Evolutionary conservation across 345 rosid species (phyloP), one percentile per base, ranked within the genome.

Genomic region (Balakata baccata): DNA sequence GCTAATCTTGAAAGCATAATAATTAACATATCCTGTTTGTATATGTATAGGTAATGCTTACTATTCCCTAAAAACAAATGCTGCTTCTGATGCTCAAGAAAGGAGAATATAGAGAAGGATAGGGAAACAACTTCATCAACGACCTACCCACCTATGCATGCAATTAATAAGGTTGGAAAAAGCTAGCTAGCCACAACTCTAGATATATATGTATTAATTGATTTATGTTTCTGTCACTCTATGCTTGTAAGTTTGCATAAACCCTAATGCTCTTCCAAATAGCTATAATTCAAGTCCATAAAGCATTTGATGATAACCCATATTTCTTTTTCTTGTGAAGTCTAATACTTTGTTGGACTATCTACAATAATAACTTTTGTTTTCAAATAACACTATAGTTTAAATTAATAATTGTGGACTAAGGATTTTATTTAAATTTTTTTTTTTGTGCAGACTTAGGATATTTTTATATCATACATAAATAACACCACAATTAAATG

Each of bases 201-300:
- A n/a, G n/a, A n/a, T n/a, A n/a, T n/a, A 71, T 3, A 39, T 5
- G 0, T 10, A 29, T 37, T 50, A 22, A 22, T 29, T 29, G 34
- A 29, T 41, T 39, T 38, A 62, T 34, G 46, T 34, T 64, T 41
- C 68, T 66, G 77, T 56, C 65, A 65, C 56, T 43, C 77, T 16
- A 11, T 74, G 77, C 65, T 74, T 74, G 53, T 73, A 64, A 22
- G 10, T 20, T 50, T 64, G 20, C 7, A n/a, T 10, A 5, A 39
- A 29, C 38, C 41, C 52, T 22, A 61, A 14, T 61, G 65, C 41
- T 10, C 65, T 63, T 63, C 66, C 49, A 63, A 43, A 63, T 3
- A 63, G 51, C 68, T n/a, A 64, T 64, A 9, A n/a, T 41, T 64
- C 68, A 64, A 64, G 29, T 41, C 23, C 14, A n/a, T 18, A 64